These are phyloP conservation scores for Mortierella sp. DNA, from an alignment of 371 early-diverging fungal species.

Conservation along the genomic window DNA sequence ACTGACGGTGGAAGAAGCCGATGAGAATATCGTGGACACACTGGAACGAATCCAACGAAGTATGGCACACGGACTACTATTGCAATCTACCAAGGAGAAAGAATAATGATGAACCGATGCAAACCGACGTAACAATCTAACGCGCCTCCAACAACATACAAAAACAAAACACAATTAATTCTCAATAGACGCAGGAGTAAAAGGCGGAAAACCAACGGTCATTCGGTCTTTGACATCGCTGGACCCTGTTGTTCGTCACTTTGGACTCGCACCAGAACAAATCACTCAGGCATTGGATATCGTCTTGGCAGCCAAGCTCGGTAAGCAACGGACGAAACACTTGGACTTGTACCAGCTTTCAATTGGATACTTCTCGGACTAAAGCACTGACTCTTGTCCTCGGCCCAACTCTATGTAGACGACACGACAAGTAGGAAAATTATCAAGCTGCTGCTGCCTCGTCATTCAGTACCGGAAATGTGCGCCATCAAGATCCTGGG, in stretches of 20 bases:
- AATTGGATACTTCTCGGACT: neutral
- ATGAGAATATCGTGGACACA: constrained; percentile 23
- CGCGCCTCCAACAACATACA: neutral
- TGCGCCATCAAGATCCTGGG: constrained; percentile 62
- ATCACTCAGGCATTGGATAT: constrained; percentile 30
- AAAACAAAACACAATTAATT: neutral
- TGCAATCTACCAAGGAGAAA: neutral
- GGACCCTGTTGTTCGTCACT: constrained; percentile 19
- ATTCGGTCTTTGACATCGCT: constrained; percentile 25
- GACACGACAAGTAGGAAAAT: constrained; percentile 52
- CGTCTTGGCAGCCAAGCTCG: constrained; percentile 31
- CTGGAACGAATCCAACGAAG: constrained; percentile 49
- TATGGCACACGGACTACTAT: neutral
- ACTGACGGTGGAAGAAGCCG: constrained; percentile 38
- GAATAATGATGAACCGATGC: neutral
- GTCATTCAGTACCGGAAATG: constrained; percentile 59
- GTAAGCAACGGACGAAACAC: constrained; percentile 10
- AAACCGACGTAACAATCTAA: neutral
- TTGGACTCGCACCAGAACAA: constrained; percentile 39
- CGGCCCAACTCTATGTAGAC: constrained; percentile 17
- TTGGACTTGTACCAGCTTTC: no score
- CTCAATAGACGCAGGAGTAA: constrained; percentile 46
- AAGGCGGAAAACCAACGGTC: constrained; percentile 42
- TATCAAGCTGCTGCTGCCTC: constrained; percentile 63
- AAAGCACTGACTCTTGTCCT: neutral